A percentile compares a stretch with the other conserved stretches of the same genome.
Evolutionary conservation across 257 asterid genomes (phyloP).

Genomic region (Gentiana macrophylla): DNA sequence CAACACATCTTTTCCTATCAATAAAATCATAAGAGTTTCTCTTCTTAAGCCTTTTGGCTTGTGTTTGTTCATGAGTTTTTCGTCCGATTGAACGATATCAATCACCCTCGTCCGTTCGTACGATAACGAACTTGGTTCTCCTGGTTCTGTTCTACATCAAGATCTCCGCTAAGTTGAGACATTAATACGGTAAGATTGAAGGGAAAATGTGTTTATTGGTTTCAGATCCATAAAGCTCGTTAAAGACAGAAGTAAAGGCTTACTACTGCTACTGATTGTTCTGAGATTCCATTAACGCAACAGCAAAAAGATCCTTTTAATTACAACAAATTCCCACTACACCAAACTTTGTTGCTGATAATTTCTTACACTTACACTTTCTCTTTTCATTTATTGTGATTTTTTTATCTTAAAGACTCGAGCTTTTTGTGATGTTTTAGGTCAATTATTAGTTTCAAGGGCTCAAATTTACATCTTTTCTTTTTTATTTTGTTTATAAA

Average conservation of each 20-base stretch:
- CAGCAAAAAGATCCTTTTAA: conserved; percentile 16
- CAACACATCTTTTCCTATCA: too few relatives aligned
- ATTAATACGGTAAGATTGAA: conserved; percentile 84
- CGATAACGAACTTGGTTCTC: too few relatives aligned
- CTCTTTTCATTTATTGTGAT: too few relatives aligned
- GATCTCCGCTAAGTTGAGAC: conserved; percentile 76
- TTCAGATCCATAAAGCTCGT: conserved; percentile 95
- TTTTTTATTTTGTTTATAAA: background rate
- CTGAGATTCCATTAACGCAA: conserved; percentile 12
- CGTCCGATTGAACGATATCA: too few relatives aligned
- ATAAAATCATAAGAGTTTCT: too few relatives aligned
- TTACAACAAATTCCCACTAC: conserved; percentile 24
- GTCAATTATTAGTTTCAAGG: background rate
- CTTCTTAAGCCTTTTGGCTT: too few relatives aligned
- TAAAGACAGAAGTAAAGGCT: conserved; percentile 91
- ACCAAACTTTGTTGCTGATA: conserved; percentile 1
- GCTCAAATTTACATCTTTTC: background rate
- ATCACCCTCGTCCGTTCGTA: too few relatives aligned
- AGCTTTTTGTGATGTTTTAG: background rate
- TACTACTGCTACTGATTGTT: conserved; percentile 10
- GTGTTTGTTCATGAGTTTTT: too few relatives aligned
- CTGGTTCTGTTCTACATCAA: conserved; percentile 1
- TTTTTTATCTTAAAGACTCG: background rate
- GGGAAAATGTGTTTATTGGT: conserved; percentile 99
- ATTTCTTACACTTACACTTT: background rate